Percentiles rank a stretch among this genome's conserved stretches.
Evolutionary conservation across 2,329 filamentous ascomycete species (phyloP).

Genomic region (Penicillium sclerotigenum): DNA sequence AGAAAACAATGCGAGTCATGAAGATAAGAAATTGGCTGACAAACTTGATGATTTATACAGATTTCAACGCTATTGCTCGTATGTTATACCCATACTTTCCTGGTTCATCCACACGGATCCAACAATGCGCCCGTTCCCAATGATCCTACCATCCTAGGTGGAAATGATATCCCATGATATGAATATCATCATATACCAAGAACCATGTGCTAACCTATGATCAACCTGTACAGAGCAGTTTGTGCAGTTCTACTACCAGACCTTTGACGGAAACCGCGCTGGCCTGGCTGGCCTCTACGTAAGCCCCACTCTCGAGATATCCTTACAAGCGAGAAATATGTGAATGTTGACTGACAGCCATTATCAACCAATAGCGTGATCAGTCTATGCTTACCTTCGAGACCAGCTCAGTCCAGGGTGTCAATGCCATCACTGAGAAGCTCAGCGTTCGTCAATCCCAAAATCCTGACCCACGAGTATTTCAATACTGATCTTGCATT

Average conservation of each 20-base stretch:
- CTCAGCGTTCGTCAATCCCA: constrained; percentile 59
- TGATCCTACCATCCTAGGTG: constrained; percentile 3
- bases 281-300: constrained; percentile 74
- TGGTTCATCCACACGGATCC: not conserved
- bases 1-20: not conserved
- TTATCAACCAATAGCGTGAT: constrained; percentile 58
- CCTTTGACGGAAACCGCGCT: constrained; percentile 72
- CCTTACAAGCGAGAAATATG: not conserved
- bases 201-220: constrained; percentile 17
- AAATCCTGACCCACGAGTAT: not conserved
- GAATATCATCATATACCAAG: not conserved
- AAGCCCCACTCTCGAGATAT: constrained; percentile 38
- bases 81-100: constrained; percentile 22
- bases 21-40: constrained; percentile 12
- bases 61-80: constrained; percentile 42
- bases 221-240: constrained; percentile 67
- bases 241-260: constrained; percentile 84
- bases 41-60: constrained; percentile 19
- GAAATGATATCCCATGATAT: not conserved
- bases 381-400: constrained; percentile 95
- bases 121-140: constrained; percentile 9
- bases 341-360: constrained; percentile 6
- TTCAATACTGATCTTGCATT: not conserved
- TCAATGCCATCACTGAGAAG: constrained; percentile 70
- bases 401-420: constrained; percentile 63